Conservation (phyloP, 306 rosid genomes). For the Trifolium fragiferum region DNA sequence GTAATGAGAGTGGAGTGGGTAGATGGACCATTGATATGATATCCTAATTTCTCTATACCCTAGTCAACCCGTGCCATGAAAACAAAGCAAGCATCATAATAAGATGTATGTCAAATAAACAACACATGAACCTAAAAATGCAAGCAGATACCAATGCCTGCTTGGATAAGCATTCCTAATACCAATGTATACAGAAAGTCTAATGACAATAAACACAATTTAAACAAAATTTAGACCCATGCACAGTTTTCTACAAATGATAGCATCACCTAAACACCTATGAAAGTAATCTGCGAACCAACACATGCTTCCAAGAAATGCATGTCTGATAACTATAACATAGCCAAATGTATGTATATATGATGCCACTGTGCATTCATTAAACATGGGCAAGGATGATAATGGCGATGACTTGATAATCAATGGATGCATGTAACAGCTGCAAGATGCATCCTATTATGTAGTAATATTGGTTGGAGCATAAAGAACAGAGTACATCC, state of each 20-base stretch:
- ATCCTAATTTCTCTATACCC: slow-evolving; percentile 46
- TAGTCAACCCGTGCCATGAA: slow-evolving; percentile 52
- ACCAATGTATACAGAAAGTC: slow-evolving; percentile 56
- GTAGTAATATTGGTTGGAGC: slow-evolving; percentile 73
- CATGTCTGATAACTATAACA: slow-evolving; percentile 76
- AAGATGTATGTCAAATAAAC: slow-evolving; percentile 52
- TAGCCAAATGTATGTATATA: slow-evolving; percentile 81
- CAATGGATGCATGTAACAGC: slow-evolving; percentile 99
- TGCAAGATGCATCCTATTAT: slow-evolving; percentile 98
- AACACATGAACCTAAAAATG: slow-evolving; percentile 46
- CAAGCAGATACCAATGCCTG: slow-evolving; percentile 41
- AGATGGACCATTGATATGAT: slow-evolving; percentile 48
- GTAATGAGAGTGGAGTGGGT: slow-evolving; percentile 46
- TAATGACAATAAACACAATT: slow-evolving; percentile 54
- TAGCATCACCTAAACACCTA: slow-evolving; percentile 55
- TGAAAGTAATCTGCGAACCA: slow-evolving; percentile 53
- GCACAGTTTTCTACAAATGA: slow-evolving; percentile 67
- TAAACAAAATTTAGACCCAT: slow-evolving; percentile 62
- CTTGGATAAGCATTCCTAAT: slow-evolving; percentile 60
- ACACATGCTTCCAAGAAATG: slow-evolving; percentile 68
- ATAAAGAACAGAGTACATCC: slow-evolving; percentile 95
- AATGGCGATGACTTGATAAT: slow-evolving; percentile 91
- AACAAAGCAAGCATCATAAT: slow-evolving; percentile 43
- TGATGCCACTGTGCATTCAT: slow-evolving; percentile 90
- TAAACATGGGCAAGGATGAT: slow-evolving; percentile 81